Conservation (phyloP, 148 eudicot genomes). For the Limonium bicolor region DNA sequence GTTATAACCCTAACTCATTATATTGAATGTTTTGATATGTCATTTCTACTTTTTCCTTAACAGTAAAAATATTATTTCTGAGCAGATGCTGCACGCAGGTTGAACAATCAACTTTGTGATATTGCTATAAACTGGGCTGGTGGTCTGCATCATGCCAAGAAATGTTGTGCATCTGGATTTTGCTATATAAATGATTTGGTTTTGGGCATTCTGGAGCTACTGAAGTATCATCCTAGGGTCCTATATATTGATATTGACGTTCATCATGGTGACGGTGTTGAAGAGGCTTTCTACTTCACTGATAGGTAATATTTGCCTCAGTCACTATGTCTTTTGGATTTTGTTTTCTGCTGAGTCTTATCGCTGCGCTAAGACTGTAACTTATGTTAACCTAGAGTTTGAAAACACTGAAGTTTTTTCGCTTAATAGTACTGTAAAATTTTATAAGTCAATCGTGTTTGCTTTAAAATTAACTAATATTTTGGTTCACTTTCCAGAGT, state of each 20-base stretch:
- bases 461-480: background rate
- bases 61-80: conserved; percentile 9
- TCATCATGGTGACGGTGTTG: conserved; percentile 99
- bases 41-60: conserved; percentile 4
- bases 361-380: background rate
- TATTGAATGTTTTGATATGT: background rate
- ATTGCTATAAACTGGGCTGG: conserved; percentile 99
- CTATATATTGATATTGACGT: conserved; percentile 97
- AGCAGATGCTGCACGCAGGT: conserved; percentile 94
- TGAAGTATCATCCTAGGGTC: conserved; percentile 94
- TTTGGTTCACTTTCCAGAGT: conserved; percentile 39
- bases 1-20: conserved; percentile 2
- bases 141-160: conserved; percentile 98
- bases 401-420: background rate
- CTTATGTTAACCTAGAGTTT: background rate
- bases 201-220: conserved; percentile 94
- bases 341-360: background rate
- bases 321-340: too few species aligned
- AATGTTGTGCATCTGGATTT: conserved; percentile 95
- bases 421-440: background rate
- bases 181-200: conserved; percentile 97
- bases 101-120: conserved; percentile 88
- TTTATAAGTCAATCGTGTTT: background rate
- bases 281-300: conserved; percentile 97
- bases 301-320: conserved; percentile 39